These are phyloP conservation scores for Colletotrichum echinochloae DNA, from an alignment of 2,329 filamentous ascomycete species.

Conservation along the genomic window DNA sequence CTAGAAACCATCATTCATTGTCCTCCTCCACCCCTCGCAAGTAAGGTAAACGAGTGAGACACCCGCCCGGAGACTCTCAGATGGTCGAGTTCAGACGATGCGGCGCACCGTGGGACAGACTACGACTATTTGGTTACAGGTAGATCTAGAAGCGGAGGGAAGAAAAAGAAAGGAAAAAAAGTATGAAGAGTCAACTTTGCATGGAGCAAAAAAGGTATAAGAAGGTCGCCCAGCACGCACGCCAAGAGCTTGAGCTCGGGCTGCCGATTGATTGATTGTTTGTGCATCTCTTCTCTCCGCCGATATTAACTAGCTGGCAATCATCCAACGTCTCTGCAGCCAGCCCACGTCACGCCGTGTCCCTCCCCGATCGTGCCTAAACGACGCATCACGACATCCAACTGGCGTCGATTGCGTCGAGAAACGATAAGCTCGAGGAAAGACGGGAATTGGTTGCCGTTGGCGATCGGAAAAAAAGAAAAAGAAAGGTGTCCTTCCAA, in stretches of 20 bases:
- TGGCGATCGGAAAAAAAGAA: too few species aligned
- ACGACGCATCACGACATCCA: not conserved
- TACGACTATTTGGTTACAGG: too few species aligned
- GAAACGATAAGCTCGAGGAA: not conserved
- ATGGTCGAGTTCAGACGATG: slow-evolving; percentile 5
- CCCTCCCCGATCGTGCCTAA: not conserved
- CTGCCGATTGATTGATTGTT: not conserved
- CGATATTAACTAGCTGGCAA: too few species aligned
- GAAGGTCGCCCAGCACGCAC: not conserved
- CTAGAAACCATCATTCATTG: too few species aligned
- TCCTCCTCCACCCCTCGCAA: not conserved
- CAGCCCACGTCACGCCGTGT: not conserved
- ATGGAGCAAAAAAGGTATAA: not conserved
- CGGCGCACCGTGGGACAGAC: not conserved
- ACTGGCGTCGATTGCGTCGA: not conserved
- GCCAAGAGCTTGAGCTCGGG: not conserved
- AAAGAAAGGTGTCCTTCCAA: not conserved
- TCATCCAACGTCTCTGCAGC: not conserved
- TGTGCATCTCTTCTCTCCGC: not conserved
- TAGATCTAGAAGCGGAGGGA: too few species aligned
- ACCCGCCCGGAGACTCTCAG: slow-evolving; percentile 11
- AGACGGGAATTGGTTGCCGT: not conserved
- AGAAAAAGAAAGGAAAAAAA: too few species aligned
- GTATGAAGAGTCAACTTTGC: not conserved
- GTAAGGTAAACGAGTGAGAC: not conserved